Conservation (phyloP, 495 filamentous ascomycete genomes). For the Lophium mytilinum region DNA sequence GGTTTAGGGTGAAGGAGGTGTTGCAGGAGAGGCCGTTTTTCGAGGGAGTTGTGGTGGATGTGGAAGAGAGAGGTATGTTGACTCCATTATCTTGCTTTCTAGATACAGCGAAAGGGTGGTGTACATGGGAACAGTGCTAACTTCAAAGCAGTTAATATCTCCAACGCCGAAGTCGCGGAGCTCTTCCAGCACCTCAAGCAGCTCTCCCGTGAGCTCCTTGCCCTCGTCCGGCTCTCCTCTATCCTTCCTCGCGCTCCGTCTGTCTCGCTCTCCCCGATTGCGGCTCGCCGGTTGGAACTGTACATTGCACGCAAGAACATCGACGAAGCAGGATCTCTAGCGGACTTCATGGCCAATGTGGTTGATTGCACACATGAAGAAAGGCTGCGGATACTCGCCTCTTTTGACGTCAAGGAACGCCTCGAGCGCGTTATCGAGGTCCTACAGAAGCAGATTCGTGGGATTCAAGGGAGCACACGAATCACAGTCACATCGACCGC, state of each 20-base stretch:
- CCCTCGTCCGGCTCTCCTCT: slow-evolving; percentile 67
- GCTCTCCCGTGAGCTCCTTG: slow-evolving; percentile 72
- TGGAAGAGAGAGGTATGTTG: slow-evolving; percentile 51
- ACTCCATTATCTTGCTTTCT: not conserved
- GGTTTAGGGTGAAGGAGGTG: slow-evolving; percentile 68
- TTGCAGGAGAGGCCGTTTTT: slow-evolving; percentile 75
- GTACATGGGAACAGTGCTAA: not conserved
- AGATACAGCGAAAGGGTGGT: slow-evolving; percentile 2
- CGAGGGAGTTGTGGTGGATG: slow-evolving; percentile 61
- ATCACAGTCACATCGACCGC: slow-evolving; percentile 54
- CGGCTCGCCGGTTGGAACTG: slow-evolving; percentile 73
- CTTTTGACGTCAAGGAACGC: slow-evolving; percentile 66
- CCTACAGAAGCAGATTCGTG: slow-evolving; percentile 66
- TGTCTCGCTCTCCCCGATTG: slow-evolving; percentile 65
- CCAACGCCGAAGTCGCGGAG: slow-evolving; percentile 48
- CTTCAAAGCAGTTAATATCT: slow-evolving; percentile 31
- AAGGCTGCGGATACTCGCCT: slow-evolving; percentile 72
- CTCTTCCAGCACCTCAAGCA: slow-evolving; percentile 74
- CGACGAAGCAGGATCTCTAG: slow-evolving; percentile 73
- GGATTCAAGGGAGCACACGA: slow-evolving; percentile 72
- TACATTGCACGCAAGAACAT: slow-evolving; percentile 73
- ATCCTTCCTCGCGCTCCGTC: slow-evolving; percentile 55
- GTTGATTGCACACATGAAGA: slow-evolving; percentile 77
- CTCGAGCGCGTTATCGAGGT: slow-evolving; percentile 73
- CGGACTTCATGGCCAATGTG: slow-evolving; percentile 93